A percentile compares a stretch with the other conserved stretches of the same genome.
Conservation (phyloP, 164 flowering plant species). For the Vitis cinerea region DNA sequence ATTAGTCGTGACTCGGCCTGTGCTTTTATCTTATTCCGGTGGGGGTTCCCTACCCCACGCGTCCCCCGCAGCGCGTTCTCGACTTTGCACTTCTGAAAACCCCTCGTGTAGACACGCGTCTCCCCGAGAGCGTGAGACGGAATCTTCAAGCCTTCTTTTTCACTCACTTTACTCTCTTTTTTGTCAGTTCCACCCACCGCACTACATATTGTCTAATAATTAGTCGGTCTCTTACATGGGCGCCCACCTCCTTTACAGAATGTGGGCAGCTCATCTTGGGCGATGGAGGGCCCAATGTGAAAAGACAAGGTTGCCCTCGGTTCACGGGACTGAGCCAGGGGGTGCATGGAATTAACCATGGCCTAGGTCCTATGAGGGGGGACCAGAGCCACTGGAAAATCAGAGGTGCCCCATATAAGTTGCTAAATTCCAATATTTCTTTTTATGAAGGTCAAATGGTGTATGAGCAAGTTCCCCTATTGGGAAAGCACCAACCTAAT, state of each 20-base stretch:
- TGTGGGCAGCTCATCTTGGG: no score
- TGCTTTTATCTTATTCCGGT: conserved; percentile 10
- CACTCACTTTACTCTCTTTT: conserved; percentile 14
- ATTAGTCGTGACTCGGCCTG: conserved; percentile 1
- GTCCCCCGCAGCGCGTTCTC: not conserved
- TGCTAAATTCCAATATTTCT: not conserved
- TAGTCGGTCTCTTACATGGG: not conserved
- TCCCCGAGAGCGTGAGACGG: conserved; percentile 6
- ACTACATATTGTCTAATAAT: conserved; percentile 20
- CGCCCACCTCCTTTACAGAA: not conserved
- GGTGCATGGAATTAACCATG: no score
- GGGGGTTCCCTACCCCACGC: conserved; percentile 1
- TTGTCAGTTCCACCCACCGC: conserved; percentile 33
- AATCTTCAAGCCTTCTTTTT: conserved; percentile 5
- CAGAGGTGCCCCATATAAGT: not conserved
- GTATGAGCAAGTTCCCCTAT: not conserved
- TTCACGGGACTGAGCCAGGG: no score
- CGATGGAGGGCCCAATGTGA: no score
- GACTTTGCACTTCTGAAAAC: no score
- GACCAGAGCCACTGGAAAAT: no score
- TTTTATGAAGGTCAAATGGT: not conserved
- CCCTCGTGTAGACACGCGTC: not conserved
- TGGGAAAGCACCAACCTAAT: no score
- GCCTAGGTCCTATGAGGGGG: not conserved
- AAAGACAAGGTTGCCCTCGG: no score